These are phyloP conservation scores for Lyophyllum semitale DNA, from an alignment of 768 basidiomycete genomes.

Conservation along the genomic window DNA sequence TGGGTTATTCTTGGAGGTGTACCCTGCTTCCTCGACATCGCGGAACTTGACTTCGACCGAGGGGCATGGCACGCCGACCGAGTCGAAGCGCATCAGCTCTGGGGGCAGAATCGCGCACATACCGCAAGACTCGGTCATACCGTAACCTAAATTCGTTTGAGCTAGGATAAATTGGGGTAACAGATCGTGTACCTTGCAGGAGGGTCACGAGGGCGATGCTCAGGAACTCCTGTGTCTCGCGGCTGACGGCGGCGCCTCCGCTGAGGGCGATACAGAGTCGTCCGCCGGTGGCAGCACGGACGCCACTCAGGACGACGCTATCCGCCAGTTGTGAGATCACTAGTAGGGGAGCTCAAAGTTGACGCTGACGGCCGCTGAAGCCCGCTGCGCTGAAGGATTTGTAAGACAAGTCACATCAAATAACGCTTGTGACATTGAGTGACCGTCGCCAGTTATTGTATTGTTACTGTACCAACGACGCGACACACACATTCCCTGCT, in stretches of 20 bases:
- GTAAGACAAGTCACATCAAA: too few relatives aligned
- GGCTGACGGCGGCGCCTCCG: conserved; percentile 86
- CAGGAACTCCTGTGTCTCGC: conserved; percentile 92
- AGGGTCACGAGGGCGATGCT: conserved; percentile 76
- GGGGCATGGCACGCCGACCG: conserved; percentile 86
- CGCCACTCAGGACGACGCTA: conserved; percentile 69
- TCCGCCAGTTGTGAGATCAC: conserved; percentile 71
- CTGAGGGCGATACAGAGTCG: conserved; percentile 76
- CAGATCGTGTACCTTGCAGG: conserved; percentile 69
- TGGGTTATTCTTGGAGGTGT: conserved; percentile 68
- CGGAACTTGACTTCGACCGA: conserved; percentile 86
- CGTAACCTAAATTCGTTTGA: conserved; percentile 66
- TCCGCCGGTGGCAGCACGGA: conserved; percentile 86
- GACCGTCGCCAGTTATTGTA: too few relatives aligned
- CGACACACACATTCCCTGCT: too few relatives aligned
- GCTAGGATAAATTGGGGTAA: not conserved
- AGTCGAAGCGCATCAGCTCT: conserved; percentile 70
- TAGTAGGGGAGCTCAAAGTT: too few relatives aligned
- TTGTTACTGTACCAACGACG: too few relatives aligned
- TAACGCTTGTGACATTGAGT: too few relatives aligned
- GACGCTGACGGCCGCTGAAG: too few relatives aligned
- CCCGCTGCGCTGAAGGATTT: too few relatives aligned
- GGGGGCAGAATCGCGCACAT: conserved; percentile 91
- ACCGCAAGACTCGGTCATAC: too few relatives aligned
- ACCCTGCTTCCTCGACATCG: conserved; percentile 85